Percentiles rank a stretch among this genome's conserved stretches.
Evolutionary conservation across 169 alveolate species (phyloP).

Genomic region (Plasmodium chabaudi): DNA sequence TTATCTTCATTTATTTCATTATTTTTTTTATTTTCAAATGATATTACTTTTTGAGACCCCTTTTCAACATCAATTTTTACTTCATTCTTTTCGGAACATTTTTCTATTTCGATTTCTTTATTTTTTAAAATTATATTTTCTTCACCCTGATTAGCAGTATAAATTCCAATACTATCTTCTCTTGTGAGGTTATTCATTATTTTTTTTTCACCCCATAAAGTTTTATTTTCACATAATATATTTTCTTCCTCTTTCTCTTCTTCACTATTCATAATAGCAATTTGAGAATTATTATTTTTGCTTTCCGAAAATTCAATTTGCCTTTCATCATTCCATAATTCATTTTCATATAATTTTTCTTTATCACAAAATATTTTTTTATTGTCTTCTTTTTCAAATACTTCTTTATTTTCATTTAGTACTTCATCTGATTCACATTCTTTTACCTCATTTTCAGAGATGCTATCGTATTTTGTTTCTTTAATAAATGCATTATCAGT

Average conservation of each 20-base stretch:
- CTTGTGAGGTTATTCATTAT: neutral
- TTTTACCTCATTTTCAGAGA: neutral
- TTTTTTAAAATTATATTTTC: neutral
- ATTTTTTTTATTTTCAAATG: neutral
- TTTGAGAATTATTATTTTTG: neutral
- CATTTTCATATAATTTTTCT: neutral
- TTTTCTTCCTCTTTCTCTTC: neutral
- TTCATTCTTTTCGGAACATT: neutral
- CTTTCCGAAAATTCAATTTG: no score
- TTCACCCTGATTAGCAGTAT: neutral
- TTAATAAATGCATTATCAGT: no score
- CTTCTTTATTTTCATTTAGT: neutral
- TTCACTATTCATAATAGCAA: neutral
- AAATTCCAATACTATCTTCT: neutral
- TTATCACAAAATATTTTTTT: neutral
- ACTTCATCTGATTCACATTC: neutral
- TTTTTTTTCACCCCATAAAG: neutral
- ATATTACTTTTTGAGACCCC: no score
- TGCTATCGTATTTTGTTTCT: neutral
- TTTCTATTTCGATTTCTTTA: neutral
- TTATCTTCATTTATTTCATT: neutral
- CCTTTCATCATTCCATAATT: neutral
- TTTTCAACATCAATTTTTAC: neutral
- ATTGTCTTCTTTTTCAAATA: neutral
- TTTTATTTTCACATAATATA: constrained; percentile 1